Evolutionary conservation across 2,329 filamentous ascomycete species (phyloP), one percentile per base, ranked within the genome.

Genomic region (Aspergillus brunneoviolaceus): DNA sequence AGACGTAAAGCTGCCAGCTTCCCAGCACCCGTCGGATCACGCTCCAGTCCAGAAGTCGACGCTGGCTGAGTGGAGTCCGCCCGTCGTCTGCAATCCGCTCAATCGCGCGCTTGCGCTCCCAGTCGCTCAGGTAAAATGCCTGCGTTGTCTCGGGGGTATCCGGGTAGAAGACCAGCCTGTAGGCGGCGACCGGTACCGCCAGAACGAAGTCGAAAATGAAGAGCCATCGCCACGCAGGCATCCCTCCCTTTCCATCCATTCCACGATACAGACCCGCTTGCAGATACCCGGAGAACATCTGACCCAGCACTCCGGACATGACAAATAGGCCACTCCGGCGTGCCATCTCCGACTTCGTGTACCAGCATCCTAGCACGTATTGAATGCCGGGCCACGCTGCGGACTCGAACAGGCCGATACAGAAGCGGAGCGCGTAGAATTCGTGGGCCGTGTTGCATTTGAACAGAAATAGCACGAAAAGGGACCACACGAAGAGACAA

Each of bases 391-490:
- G 64, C 55, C 55, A 66, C 14, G 60, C 60, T 1, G 60, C 60
- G 0, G 60, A 64, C 29, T 69, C 67, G 12, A 61, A 60, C 1
- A 68, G 19, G n/a, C 60, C 67, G 31, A 66, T 55, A 9, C 57
- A 62, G 49, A 68, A 68, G 27, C 67, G 60, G 1, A 69, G 56
- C 6, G 54, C 61, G 33, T 68, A 69, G 39, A 68, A 49, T 12
- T 63, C 52, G 0, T 51, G 57, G 1, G 57, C 58, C n/a, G 48
- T 58, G 27, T 63, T 60, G 27, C 53, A 59, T 27, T 58, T 65
- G 51, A 49, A 80, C 6, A 80, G 73, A 29, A 77, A 77, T 11
- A 80, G 61, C 1, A 78, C 77, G 35, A 78, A 77, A 21, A 77
- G 54, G 4, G 72, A 78, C 78, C 78, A 81, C 7, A 60, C 54